Base-by-base conservation (phyloP, 371 early-diverging fungal genomes). In the Batkoa obscura region DNA sequence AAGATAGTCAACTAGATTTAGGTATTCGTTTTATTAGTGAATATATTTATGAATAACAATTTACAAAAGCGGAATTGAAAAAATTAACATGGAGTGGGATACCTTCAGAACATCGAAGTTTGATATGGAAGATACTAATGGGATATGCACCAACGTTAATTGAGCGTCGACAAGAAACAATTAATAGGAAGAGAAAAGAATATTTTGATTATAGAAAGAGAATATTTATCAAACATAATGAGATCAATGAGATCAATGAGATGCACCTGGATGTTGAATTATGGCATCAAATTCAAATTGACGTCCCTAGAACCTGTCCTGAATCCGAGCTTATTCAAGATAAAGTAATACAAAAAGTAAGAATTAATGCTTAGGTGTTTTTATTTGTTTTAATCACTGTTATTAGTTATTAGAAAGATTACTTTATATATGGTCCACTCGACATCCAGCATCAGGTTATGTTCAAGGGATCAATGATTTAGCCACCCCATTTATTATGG, bases 391-490 rank as follows among this genome's bases (percentile, higher is more conserved):
- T 64, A n/a, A 50, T 36, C 4, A 23, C 23, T 23, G 23, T 23
- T 23, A 23, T 6, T 66, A 86, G 86, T 78, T 84, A 49, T 67
- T 96, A 13, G 93, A 90, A 63, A 74, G 94, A 13, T 82, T 94
- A 36, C 71, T 97, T 31, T 97, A 95, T 60, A 84, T 87, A 58
- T 97, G 98, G 98, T 89, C 98, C 0, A 90, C 89, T 12, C 75
- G 96, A 36, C 98, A 94, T 61, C 98, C 98, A 5, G 93, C 95
- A n/a, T 83, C 88, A 62, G 97, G 96, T 32, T 99, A 98, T 68
- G 95, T 99, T 3, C 98, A 99, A 66, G 99, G 99, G 1, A 98
- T 99, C 66, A 96, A 98, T 68, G 99, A 99, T 62, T 70, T 99
- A 31, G 87, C 91, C 5, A 90, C 93, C 37, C 96, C 98, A 2